Percentiles rank a stretch among this genome's conserved stretches.
Evolutionary conservation across 2,329 filamentous ascomycete species (phyloP).

Genomic region (Fusarium mundagurra): DNA sequence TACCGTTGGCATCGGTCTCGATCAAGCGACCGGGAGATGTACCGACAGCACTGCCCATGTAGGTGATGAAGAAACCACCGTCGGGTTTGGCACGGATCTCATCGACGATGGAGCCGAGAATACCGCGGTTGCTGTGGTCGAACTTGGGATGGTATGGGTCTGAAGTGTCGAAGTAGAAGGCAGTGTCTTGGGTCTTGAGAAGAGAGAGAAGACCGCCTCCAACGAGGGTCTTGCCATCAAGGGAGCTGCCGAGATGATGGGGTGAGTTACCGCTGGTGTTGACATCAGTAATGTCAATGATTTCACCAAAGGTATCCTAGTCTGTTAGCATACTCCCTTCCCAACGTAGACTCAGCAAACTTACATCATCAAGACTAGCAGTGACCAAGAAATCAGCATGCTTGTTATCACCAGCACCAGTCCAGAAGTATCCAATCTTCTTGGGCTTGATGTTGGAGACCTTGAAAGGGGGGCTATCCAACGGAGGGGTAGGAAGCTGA

Average conservation of each 20-base stretch:
- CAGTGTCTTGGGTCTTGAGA: constrained; percentile 69
- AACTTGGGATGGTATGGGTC: constrained; percentile 69
- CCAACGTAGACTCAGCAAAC: neutral
- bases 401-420: constrained; percentile 66
- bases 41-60: constrained; percentile 68
- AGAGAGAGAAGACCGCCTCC: constrained; percentile 68
- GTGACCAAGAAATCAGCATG: constrained; percentile 69
- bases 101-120: constrained; percentile 68
- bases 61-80: constrained; percentile 69
- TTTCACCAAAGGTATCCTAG: constrained; percentile 67
- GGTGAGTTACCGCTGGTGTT: constrained; percentile 68
- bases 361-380: constrained; percentile 66
- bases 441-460: constrained; percentile 67
- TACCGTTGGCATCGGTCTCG: constrained; percentile 67
- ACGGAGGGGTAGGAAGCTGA: constrained; percentile 66
- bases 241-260: constrained; percentile 65
- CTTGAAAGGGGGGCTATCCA: constrained; percentile 63
- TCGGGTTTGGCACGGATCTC: constrained; percentile 72
- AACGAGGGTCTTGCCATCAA: constrained; percentile 66
- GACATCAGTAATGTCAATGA: constrained; percentile 67
- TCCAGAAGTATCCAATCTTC: constrained; percentile 75
- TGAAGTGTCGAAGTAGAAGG: constrained; percentile 69
- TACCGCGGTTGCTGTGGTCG: constrained; percentile 67
- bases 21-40: constrained; percentile 68
- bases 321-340: neutral